Conservation (phyloP, 2,329 filamentous ascomycete genomes). For the Aspergillus neotritici region DNA sequence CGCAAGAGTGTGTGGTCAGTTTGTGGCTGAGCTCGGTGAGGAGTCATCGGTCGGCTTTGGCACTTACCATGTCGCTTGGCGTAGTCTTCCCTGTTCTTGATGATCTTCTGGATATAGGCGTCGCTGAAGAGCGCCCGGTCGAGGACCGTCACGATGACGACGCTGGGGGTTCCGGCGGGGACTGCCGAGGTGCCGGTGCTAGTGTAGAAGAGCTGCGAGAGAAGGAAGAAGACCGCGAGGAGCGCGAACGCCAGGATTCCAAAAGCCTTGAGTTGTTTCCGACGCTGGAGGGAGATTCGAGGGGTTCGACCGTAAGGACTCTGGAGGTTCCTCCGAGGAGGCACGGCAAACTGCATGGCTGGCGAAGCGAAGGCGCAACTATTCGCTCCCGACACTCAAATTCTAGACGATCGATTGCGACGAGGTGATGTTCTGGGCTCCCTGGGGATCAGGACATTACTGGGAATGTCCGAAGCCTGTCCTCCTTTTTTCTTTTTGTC, state of each 20-base stretch:
- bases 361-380: conserved; percentile 4
- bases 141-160: conserved; percentile 80
- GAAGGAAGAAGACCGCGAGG: conserved; percentile 56
- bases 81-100: conserved; percentile 77
- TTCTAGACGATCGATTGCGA: conserved; percentile 12
- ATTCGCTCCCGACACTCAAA: conserved; percentile 17
- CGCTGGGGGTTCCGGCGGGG: conserved; percentile 39
- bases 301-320: conserved; percentile 59
- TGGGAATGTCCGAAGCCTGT: background rate
- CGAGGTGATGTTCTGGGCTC: background rate
- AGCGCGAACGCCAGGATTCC: conserved; percentile 52
- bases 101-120: conserved; percentile 66
- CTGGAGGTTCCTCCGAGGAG: conserved; percentile 75
- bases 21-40: background rate
- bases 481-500: too few species aligned
- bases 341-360: conserved; percentile 82
- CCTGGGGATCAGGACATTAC: background rate
- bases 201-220: conserved; percentile 42
- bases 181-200: conserved; percentile 22
- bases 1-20: background rate
- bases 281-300: conserved; percentile 43
- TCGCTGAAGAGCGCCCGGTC: conserved; percentile 61
- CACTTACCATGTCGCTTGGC: conserved; percentile 74
- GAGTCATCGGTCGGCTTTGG: background rate
- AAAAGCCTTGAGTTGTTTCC: conserved; percentile 57